Evolutionary conservation across 352 stramenopile species (phyloP).

Genomic region (Phytophthora pisi): DNA sequence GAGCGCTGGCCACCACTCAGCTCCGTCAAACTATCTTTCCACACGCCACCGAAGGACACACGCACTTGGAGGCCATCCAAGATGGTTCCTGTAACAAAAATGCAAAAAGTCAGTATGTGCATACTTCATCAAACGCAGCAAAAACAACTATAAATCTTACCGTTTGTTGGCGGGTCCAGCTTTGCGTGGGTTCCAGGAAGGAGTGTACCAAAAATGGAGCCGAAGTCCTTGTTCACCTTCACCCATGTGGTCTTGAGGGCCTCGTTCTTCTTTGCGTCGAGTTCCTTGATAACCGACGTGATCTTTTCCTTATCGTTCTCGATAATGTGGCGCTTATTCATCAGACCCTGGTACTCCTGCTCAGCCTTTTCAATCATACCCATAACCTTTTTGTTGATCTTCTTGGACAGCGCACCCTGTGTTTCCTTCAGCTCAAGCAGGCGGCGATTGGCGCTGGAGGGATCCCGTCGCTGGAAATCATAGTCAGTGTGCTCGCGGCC

Average conservation of each 20-base stretch:
- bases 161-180: conserved; percentile 95
- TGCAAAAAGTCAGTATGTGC: conserved; percentile 12
- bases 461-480: conserved; percentile 94
- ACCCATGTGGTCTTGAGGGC: conserved; percentile 96
- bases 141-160: conserved; percentile 30
- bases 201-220: conserved; percentile 99
- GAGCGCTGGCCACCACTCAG: conserved; percentile 98
- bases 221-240: conserved; percentile 99
- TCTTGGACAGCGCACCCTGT: conserved; percentile 95
- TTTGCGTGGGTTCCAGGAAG: conserved; percentile 97
- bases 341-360: conserved; percentile 98
- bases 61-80: conserved; percentile 97
- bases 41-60: conserved; percentile 98
- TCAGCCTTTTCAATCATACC: conserved; percentile 99
- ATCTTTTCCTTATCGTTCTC: conserved; percentile 99
- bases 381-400: conserved; percentile 99
- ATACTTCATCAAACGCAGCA: background rate
- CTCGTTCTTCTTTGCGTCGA: conserved; percentile 99
- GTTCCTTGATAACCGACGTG: conserved; percentile 98
- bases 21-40: conserved; percentile 99
- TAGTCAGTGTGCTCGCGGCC: conserved; percentile 97
- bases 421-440: conserved; percentile 93
- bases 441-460: conserved; percentile 81
- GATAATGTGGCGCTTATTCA: conserved; percentile 98
- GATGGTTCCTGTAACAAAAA: conserved; percentile 64